Base-by-base conservation (phyloP, 495 filamentous ascomycete genomes). In the Cenococcum geophilum region DNA sequence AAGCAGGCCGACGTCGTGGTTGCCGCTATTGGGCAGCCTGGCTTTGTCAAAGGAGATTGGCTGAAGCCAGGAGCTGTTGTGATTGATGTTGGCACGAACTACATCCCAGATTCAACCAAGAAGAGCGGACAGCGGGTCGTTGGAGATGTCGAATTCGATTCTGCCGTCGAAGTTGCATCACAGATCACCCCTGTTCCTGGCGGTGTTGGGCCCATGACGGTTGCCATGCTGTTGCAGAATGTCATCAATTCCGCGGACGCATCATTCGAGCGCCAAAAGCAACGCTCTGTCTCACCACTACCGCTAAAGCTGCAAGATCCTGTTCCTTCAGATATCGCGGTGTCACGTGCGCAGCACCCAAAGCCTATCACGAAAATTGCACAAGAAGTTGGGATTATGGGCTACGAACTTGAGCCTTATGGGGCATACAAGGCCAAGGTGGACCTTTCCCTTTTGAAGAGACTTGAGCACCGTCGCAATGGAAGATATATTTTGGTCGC, bases 41-140 rank as follows among this genome's bases (percentile, higher is more conserved):
- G 82, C 58, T 93, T 95, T 67, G 83, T 98, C 66, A 91, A 90
- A 74, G 93, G 92, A 55, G 91, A 97, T 43, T 96, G 90, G 90
- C 72, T 98, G 67, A 98, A 97, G 77, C 83, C 86, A 10, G 93
- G 93, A 22, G 89, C 81, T 20, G 91, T 97, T 14, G 91, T 98
- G 25, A 96, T 98, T 71, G 93, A 98, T 72, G 93, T 98, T 23
- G 93, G 93, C 51, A 98, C 92, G 58, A 98, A 97, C 76, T 97
- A 89, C 78, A 86, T 97, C 64, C 83, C 87, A n/a, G 93, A 98
- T 71, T 80, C 83, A n/a, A 85, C 89, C 43, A 95, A 88, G 75
- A 97, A 97, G 76, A 95, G 91, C 18, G 95, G 93, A 2, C 81
- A 91, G 72, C 83, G 91, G 62, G 81, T 97, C n/a, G 93, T 97